phyloP scores from a whole-genome alignment of 805 yeast species.

The Blastobotrys americana region DNA sequence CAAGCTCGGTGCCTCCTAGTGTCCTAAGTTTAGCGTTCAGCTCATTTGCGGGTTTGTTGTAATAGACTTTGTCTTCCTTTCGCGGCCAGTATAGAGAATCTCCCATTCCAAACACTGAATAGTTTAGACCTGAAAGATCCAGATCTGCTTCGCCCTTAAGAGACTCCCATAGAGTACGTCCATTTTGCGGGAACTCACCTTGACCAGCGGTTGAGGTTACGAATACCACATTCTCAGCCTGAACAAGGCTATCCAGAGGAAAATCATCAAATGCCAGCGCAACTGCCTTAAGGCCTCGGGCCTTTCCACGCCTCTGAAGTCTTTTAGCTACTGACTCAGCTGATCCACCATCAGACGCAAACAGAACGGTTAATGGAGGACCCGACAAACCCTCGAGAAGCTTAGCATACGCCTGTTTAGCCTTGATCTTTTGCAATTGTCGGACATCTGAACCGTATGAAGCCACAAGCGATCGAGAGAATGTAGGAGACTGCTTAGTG shows the following conservation, averaged over 20 bases:
- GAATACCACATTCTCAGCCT: constrained; percentile 62
- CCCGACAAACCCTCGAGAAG: constrained; percentile 84
- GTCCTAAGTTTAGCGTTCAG: constrained; percentile 54
- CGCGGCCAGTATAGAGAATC: constrained; percentile 94
- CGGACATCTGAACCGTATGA: constrained; percentile 57
- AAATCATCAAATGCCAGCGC: constrained; percentile 65
- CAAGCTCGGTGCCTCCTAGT: constrained; percentile 67
- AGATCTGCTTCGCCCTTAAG: constrained; percentile 53
- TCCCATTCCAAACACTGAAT: constrained; percentile 69
- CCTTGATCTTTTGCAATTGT: constrained; percentile 52
- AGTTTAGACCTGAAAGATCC: constrained; percentile 53
- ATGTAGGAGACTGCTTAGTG: constrained; percentile 60
- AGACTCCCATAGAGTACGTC: constrained; percentile 69
- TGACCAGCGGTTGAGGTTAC: constrained; percentile 76
- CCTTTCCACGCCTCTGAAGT: constrained; percentile 68
- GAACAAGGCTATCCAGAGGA: constrained; percentile 63
- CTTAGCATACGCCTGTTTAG: constrained; percentile 69
- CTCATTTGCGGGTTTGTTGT: constrained; percentile 84
- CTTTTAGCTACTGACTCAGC: constrained; percentile 78
- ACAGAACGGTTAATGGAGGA: constrained; percentile 80
- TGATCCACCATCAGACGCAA: constrained; percentile 89
- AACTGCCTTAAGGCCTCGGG: constrained; percentile 65
- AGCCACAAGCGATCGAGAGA: constrained; percentile 63
- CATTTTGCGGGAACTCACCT: constrained; percentile 82
- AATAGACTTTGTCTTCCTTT: constrained; percentile 88